Conservation (phyloP, 345 rosid species). For the Jatropha curcas region DNA sequence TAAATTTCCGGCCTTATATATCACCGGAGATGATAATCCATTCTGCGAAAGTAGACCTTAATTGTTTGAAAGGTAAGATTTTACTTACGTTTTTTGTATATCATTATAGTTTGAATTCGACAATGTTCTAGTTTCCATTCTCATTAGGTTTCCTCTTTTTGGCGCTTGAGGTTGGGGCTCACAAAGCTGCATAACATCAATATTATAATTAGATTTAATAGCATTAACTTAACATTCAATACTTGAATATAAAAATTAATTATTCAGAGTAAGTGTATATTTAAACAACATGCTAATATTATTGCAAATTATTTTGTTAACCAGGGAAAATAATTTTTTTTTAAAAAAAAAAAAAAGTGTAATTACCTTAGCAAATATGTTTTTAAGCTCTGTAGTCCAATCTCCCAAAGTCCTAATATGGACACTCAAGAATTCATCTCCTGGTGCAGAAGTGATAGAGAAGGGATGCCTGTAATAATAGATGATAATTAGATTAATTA, state of each 20-base stretch:
- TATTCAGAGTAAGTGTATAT: too few species aligned
- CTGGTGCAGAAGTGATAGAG: conserved; percentile 94
- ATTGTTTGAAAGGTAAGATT: too few species aligned
- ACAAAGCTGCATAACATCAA: conserved; percentile 57
- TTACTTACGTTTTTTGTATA: conserved; percentile 49
- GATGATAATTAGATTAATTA: not conserved
- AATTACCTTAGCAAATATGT: conserved; percentile 59
- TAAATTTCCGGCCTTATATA: too few species aligned
- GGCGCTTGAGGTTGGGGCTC: conserved; percentile 47
- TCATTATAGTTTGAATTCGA: conserved; percentile 37
- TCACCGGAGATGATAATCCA: too few species aligned
- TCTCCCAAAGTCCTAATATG: conserved; percentile 92
- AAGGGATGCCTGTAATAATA: conserved; percentile 78
- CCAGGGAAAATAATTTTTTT: too few species aligned
- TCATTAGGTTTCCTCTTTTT: conserved; percentile 48
- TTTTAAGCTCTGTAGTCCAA: conserved; percentile 81
- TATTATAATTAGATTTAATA: too few species aligned
- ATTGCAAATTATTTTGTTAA: too few species aligned
- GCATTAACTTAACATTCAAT: too few species aligned
- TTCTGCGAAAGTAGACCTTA: too few species aligned
- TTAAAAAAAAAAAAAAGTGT: too few species aligned
- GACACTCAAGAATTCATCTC: conserved; percentile 79
- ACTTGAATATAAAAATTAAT: too few species aligned
- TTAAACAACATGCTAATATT: too few species aligned
- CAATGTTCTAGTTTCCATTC: conserved; percentile 63